Conservation (phyloP, 129 eudicot genomes). For the Silybum marianum region DNA sequence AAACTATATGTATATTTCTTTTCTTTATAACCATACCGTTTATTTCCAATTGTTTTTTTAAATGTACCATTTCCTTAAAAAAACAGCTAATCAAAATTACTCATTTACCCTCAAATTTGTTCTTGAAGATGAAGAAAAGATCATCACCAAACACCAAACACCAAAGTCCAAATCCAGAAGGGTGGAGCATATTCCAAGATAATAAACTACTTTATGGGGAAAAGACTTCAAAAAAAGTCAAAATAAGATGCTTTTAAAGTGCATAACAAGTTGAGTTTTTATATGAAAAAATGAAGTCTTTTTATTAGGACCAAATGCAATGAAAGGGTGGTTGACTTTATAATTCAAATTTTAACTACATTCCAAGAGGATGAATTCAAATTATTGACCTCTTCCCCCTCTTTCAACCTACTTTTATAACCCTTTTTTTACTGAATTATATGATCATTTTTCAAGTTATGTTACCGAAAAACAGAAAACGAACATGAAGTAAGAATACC, state of each 20-base stretch:
- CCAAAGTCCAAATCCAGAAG: conserved; percentile 20
- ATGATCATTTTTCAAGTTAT: neutral
- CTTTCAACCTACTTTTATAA: neutral
- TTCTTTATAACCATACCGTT: too few relatives aligned
- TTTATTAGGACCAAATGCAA: conserved; percentile 17
- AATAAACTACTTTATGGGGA: conserved; percentile 2
- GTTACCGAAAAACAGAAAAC: neutral
- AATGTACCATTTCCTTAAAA: neutral
- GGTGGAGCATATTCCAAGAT: conserved; percentile 8
- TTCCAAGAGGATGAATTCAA: conserved; percentile 18
- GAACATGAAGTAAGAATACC: neutral
- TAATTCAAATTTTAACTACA: conserved; percentile 5
- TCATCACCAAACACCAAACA: conserved; percentile 14
- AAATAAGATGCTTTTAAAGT: conserved; percentile 21
- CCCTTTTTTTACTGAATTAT: neutral
- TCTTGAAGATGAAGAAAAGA: neutral
- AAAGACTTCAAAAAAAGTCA: conserved; percentile 16
- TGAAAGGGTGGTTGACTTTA: conserved; percentile 19
- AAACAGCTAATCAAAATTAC: neutral
- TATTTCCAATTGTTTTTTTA: too few relatives aligned
- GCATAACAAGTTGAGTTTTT: neutral
- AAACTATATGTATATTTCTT: too few relatives aligned
- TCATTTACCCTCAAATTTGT: neutral
- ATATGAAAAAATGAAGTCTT: neutral
- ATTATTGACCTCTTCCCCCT: neutral